These are phyloP conservation scores for Boehmeria nivea DNA, from an alignment of 306 rosid species.

Conservation along the genomic window DNA sequence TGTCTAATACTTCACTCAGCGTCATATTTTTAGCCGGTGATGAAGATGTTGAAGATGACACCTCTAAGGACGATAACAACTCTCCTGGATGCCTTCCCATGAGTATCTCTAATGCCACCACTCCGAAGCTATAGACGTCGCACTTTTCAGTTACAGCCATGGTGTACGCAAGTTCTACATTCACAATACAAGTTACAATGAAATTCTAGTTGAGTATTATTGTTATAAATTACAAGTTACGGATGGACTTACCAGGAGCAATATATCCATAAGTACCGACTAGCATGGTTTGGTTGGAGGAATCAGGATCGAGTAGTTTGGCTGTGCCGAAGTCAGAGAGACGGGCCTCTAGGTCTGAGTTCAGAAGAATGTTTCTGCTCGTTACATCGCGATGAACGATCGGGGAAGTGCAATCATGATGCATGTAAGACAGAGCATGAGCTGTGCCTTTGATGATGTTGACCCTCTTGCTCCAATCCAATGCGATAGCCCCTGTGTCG, in stretches of 20 bases:
- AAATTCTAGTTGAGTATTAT: neutral
- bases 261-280: slow-evolving; percentile 12
- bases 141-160: neutral
- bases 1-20: slow-evolving; percentile 7
- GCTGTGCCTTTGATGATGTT: slow-evolving; percentile 15
- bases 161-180: slow-evolving; percentile 15
- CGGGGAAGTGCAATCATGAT: slow-evolving; percentile 11
- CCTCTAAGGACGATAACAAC: no score
- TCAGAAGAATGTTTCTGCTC: neutral
- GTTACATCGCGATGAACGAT: slow-evolving; percentile 15
- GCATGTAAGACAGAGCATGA: slow-evolving; percentile 19
- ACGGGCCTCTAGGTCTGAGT: neutral
- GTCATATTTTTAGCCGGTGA: no score
- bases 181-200: neutral
- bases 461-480: slow-evolving; percentile 23
- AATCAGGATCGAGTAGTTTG: slow-evolving; percentile 14
- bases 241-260: slow-evolving; percentile 17
- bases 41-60: neutral
- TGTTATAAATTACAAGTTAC: no score
- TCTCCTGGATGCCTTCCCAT: slow-evolving; percentile 13
- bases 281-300: neutral
- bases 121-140: slow-evolving; percentile 14
- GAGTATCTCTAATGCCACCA: slow-evolving; percentile 8
- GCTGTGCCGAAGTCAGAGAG: slow-evolving; percentile 26
- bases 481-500: slow-evolving; percentile 3